Conservation (phyloP, 2,329 filamentous ascomycete genomes). For the Cladosporium sp. region DNA sequence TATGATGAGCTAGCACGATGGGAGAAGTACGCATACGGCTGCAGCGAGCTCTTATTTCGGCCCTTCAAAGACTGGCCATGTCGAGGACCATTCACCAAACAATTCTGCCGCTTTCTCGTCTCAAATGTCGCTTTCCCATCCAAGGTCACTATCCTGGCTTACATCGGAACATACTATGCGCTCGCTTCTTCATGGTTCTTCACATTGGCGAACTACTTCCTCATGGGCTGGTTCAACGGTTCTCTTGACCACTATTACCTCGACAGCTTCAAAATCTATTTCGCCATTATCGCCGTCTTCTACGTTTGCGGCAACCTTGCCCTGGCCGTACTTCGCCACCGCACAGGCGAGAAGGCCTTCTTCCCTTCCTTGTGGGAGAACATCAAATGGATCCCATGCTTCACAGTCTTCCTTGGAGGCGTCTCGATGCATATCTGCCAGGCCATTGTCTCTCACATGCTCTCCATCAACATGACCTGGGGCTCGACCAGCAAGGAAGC, state of each 20-base stretch:
- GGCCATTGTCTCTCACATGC: slow-evolving; percentile 37
- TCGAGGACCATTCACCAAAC: slow-evolving; percentile 71
- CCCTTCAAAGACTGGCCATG: slow-evolving; percentile 69
- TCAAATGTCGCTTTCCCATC: slow-evolving; percentile 71
- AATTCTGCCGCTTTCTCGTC: slow-evolving; percentile 70
- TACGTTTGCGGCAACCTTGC: slow-evolving; percentile 70
- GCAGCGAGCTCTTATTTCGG: slow-evolving; percentile 77
- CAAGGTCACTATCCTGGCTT: slow-evolving; percentile 71
- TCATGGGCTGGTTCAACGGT: slow-evolving; percentile 72
- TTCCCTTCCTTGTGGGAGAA: slow-evolving; percentile 48
- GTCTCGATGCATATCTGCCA: slow-evolving; percentile 38
- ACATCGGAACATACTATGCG: slow-evolving; percentile 77
- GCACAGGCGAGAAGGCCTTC: slow-evolving; percentile 60
- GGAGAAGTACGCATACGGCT: slow-evolving; percentile 85
- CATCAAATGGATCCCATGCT: slow-evolving; percentile 62
- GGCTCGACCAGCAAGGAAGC: slow-evolving; percentile 58
- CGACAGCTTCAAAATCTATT: slow-evolving; percentile 75
- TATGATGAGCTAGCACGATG: slow-evolving; percentile 80
- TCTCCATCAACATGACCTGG: slow-evolving; percentile 44
- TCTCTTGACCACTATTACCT: slow-evolving; percentile 77
- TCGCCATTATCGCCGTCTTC: slow-evolving; percentile 75
- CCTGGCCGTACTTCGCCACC: slow-evolving; percentile 69
- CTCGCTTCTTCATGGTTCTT: slow-evolving; percentile 72
- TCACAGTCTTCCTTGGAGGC: slow-evolving; percentile 39
- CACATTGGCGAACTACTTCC: slow-evolving; percentile 69